Evolutionary conservation across 768 basidiomycete genomes (phyloP).

Genomic region (Pisolithus tinctorius): DNA sequence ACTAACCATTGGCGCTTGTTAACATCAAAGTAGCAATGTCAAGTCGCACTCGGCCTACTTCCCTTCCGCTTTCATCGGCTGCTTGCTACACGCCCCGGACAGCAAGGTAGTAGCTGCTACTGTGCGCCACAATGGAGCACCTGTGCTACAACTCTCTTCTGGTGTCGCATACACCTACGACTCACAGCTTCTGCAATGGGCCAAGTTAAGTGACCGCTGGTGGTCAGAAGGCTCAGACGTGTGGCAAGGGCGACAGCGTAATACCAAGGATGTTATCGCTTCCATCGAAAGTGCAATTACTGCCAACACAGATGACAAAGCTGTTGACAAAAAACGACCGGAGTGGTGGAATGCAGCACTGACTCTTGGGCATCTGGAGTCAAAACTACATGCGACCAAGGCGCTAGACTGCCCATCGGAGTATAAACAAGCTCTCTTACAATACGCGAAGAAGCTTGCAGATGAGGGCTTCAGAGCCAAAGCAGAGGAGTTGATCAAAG

Average conservation of each 20-base stretch:
- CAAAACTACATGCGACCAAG: slow-evolving; percentile 64
- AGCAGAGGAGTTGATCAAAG: slow-evolving; percentile 87
- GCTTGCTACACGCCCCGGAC: slow-evolving; percentile 54
- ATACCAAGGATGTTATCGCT: slow-evolving; percentile 48
- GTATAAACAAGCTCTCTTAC: slow-evolving; percentile 66
- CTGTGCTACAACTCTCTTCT: slow-evolving; percentile 68
- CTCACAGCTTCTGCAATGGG: slow-evolving; percentile 55
- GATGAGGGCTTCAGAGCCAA: slow-evolving; percentile 86
- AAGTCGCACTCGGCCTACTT: slow-evolving; percentile 61
- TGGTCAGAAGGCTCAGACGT: slow-evolving; percentile 78
- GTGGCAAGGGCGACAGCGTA: slow-evolving; percentile 69
- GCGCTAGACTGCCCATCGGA: slow-evolving; percentile 78
- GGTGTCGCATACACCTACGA: slow-evolving; percentile 83
- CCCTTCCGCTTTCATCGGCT: slow-evolving; percentile 53
- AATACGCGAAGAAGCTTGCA: slow-evolving; percentile 80
- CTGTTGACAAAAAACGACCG: slow-evolving; percentile 45
- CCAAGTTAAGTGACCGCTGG: slow-evolving; percentile 75
- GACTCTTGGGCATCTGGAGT: slow-evolving; percentile 86
- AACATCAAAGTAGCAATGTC: slow-evolving; percentile 56
- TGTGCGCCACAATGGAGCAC: slow-evolving; percentile 74
- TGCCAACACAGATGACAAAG: slow-evolving; percentile 27
- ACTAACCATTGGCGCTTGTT: slow-evolving; percentile 1
- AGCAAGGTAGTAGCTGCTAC: slow-evolving; percentile 54
- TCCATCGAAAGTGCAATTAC: slow-evolving; percentile 42
- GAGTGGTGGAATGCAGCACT: slow-evolving; percentile 80